Base-by-base conservation (phyloP, 116 monocot genomes). In the Phalaenopsis hybrid region DNA sequence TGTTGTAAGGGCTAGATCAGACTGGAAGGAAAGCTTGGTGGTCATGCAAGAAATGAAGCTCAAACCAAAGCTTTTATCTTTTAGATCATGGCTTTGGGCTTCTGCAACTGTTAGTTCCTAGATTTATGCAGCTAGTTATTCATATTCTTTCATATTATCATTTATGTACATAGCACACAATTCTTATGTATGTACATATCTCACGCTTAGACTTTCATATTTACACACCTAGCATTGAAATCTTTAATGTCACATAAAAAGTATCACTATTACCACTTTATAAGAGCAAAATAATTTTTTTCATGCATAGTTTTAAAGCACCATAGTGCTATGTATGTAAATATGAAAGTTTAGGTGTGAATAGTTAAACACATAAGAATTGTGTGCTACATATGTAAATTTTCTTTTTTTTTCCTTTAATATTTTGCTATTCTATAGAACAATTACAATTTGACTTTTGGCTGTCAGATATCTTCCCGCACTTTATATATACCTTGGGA, bases 401-500 rank as follows among this genome's bases (percentile, higher is more conserved):
- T 41, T 41, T 28, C 28, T 28, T 28, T 41, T 41, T 41, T 41
- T 41, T 41, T 31, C 31, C 31, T 59, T 17, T 61, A 61, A 17
- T 59, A 59, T 20, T 69, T 11, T 74, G 74, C 17, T 41, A 45
- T 17, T 6, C 6, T 18, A 44, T 75, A 65, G 18, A 69, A 77
- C 7, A 10, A 79, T 79, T 28, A 51, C 34, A 59, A 4, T 79
- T 41, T 68, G 5, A 6, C 2, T 82, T 82, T 33, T 74, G 41
- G 28, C 13, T 80, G 43, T 52, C 86, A 98, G 93, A 82, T 98
- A 51, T 90, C 93, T 48, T 89, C 98, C 51, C 93, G 98, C 28
- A 88, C 98, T 18, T 87, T 98, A 75, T 95, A 95, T 83, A 74
- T 98, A 87, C 88, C 98, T 28, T 98, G 98, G 93, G 95, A 98